A percentile compares a stretch with the other conserved stretches of the same genome.
phyloP scores from a whole-genome alignment of 108 stramenopile species.

The Fistulifera pelliculosa region DNA sequence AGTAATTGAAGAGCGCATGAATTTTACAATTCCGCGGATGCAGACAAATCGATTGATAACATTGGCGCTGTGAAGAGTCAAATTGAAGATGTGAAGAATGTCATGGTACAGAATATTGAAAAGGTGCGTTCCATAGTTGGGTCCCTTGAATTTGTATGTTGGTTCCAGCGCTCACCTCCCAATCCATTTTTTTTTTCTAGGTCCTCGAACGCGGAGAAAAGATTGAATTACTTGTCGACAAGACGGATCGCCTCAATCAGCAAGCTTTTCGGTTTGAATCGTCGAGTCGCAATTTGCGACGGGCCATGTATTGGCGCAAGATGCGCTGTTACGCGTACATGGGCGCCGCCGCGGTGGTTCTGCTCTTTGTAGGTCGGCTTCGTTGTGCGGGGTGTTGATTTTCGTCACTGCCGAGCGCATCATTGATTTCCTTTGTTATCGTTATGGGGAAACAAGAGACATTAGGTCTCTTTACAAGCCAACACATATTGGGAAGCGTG shows the following conservation, averaged over 20 bases:
- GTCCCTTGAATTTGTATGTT: too few species aligned
- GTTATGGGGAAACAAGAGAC: too few species aligned
- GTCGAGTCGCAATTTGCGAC: conserved; percentile 59
- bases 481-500: too few species aligned
- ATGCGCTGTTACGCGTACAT: conserved; percentile 54
- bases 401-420: conserved; percentile 48
- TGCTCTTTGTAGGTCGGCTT: conserved; percentile 57
- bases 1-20: conserved; percentile 76
- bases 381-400: conserved; percentile 60
- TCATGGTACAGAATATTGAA: conserved; percentile 97
- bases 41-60: conserved; percentile 56
- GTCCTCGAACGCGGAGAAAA: conserved; percentile 92
- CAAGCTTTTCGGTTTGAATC: conserved; percentile 90
- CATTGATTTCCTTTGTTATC: conserved; percentile 7
- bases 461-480: too few species aligned
- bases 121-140: conserved; percentile 46
- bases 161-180: too few species aligned
- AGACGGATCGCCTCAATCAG: conserved; percentile 89
- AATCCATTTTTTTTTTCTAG: too few species aligned
- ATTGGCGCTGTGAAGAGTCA: conserved; percentile 78
- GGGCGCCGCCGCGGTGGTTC: conserved; percentile 37
- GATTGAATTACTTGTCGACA: conserved; percentile 97
- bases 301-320: conserved; percentile 85
- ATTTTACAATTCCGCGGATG: conserved; percentile 82
- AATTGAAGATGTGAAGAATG: conserved; percentile 91